Conservation (phyloP, 2,329 filamentous ascomycete species). For the Cladosporium sp. region DNA sequence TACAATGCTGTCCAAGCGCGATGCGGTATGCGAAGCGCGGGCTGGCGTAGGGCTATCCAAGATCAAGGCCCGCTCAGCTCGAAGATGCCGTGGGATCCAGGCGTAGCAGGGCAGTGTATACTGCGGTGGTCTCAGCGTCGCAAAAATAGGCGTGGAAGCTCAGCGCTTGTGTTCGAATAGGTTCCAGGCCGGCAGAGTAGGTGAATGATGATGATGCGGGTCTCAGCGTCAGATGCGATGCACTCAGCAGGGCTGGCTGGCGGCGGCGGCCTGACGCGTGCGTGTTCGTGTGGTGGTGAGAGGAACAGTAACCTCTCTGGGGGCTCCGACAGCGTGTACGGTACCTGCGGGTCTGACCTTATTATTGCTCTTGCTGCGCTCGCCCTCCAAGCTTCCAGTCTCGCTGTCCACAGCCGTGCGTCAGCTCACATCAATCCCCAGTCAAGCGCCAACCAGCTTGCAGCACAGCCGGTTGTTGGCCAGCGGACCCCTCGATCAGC, state of each 20-base stretch:
- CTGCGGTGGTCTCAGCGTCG: background rate
- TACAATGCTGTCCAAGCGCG: background rate
- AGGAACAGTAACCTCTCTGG: background rate
- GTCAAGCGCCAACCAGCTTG: background rate
- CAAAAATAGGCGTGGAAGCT: background rate
- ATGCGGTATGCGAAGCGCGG: slow-evolving; percentile 3
- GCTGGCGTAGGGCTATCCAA: background rate
- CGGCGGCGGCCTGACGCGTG: background rate
- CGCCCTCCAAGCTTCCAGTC: background rate
- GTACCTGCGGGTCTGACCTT: slow-evolving; percentile 2
- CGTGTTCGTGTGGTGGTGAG: background rate
- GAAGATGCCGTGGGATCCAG: background rate
- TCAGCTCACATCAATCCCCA: slow-evolving; percentile 1
- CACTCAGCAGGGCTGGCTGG: slow-evolving; percentile 8
- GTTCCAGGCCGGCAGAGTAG: background rate
- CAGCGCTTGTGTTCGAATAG: background rate
- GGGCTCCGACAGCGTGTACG: background rate
- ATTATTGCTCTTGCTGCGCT: background rate
- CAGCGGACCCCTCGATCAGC: background rate
- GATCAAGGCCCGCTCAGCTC: background rate
- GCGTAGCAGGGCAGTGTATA: background rate
- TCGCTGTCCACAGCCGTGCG: background rate
- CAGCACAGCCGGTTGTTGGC: background rate
- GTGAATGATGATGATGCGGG: background rate
- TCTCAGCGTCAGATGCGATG: slow-evolving; percentile 1